Evolutionary conservation across 768 basidiomycete species (phyloP), one percentile per base, ranked within the genome.

Genomic region (Chalciporus sphaerocephalus): DNA sequence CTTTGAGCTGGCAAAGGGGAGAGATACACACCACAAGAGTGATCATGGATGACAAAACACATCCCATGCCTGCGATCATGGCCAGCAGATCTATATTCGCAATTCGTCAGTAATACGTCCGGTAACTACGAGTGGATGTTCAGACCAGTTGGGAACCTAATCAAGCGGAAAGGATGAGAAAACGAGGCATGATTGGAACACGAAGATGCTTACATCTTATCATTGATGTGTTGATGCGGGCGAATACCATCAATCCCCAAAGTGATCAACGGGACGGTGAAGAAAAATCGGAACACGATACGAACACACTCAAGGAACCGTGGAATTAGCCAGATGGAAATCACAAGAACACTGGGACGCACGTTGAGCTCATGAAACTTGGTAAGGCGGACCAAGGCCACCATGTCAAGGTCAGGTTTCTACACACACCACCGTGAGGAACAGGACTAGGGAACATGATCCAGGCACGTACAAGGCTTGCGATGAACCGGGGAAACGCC

Each of bases 351-450:
- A 11, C 13, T 12, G 17, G 21, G 6, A 66, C 87, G 27, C 51
- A 91, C 89, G 53, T 92, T 92, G 32, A 91, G 66, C 56, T 92
- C 87, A 32, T 87, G 84, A 58, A 87, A 92, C 51, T 83, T 90
- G 27, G 83, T 83, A 40, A 92, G 66, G 17, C 87, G 80, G 17
- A 87, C 74, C 38, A 91, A 72, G 3, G 83, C 87, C 23, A 55
- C 69, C 15, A 55, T 72, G 42, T 91, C 88, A 8, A 87, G 82
- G 7, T 78, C 78, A 58, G 84, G 76, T 57, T 74, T 75, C 85
- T 88, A 47, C 42, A 8, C 43, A 36, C 12, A n/a, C 9, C 16
- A 17, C 15, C 32, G 34, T 17, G 7, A n/a, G 30, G 6, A 20
- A 18, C 15, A 21, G 46, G 8, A 6, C 1, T 15, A 22, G 22